These are phyloP conservation scores for Aspergillus sp. DNA, from an alignment of 2,329 filamentous ascomycete genomes.

Conservation along the genomic window DNA sequence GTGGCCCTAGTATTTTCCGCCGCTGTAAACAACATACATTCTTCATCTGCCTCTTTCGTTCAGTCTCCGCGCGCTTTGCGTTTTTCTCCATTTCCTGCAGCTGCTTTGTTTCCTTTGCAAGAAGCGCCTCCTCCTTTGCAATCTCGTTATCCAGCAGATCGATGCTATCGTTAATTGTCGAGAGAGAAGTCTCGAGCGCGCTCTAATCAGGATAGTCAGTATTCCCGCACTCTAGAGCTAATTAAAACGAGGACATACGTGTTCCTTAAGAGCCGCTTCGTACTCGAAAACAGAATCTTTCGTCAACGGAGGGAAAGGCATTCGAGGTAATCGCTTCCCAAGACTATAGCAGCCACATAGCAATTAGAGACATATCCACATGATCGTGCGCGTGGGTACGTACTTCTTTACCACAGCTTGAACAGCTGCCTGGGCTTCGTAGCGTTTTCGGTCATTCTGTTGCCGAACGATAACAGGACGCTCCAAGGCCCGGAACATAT, in stretches of 20 bases:
- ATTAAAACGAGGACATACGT: slow-evolving; percentile 29
- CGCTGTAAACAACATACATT: slow-evolving; percentile 31
- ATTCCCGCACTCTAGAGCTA: background rate
- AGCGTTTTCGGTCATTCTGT: slow-evolving; percentile 42
- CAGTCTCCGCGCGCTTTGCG: slow-evolving; percentile 39
- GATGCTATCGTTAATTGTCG: slow-evolving; percentile 40
- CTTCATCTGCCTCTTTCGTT: slow-evolving; percentile 42
- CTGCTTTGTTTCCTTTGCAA: slow-evolving; percentile 41
- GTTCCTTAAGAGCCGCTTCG: slow-evolving; percentile 44
- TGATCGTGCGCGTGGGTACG: slow-evolving; percentile 7
- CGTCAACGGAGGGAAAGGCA: slow-evolving; percentile 47
- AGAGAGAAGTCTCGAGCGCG: slow-evolving; percentile 39
- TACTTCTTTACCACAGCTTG: slow-evolving; percentile 45
- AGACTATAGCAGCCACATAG: slow-evolving; percentile 27
- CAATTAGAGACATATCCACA: background rate
- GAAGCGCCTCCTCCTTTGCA: slow-evolving; percentile 42
- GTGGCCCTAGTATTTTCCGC: background rate
- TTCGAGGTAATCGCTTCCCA: slow-evolving; percentile 43
- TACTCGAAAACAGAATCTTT: slow-evolving; percentile 46
- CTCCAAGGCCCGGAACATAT: slow-evolving; percentile 43
- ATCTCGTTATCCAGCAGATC: slow-evolving; percentile 44
- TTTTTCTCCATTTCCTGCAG: slow-evolving; percentile 46
- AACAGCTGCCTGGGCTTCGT: slow-evolving; percentile 43
- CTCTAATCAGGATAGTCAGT: slow-evolving; percentile 28
- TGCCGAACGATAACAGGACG: slow-evolving; percentile 45